A percentile compares a stretch with the other conserved stretches of the same genome.
phyloP scores from a whole-genome alignment of 352 stramenopile species.

The Pythium sukuiense region DNA sequence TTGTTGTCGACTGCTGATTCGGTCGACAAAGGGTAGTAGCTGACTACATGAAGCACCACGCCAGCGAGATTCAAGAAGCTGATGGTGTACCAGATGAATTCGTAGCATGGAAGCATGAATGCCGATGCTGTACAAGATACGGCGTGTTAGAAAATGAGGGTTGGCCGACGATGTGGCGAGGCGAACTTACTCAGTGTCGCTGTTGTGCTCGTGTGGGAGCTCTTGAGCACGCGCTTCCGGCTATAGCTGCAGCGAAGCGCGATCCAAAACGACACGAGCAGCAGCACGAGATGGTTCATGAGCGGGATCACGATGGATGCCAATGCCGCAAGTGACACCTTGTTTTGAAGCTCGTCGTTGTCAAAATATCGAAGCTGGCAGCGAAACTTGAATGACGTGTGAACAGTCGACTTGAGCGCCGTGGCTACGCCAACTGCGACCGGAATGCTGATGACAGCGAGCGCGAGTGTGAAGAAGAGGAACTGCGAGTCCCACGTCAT shows the following conservation, averaged over 20 bases:
- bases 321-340: conserved; percentile 38
- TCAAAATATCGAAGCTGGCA: conserved; percentile 39
- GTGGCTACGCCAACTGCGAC: conserved; percentile 42
- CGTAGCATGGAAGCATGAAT: conserved; percentile 89
- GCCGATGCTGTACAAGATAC: conserved; percentile 47
- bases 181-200: conserved; percentile 71
- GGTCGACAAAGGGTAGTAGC: conserved; percentile 40
- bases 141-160: not conserved
- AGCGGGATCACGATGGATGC: conserved; percentile 51
- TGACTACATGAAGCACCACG: conserved; percentile 52
- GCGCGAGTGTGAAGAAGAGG: conserved; percentile 50
- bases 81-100: conserved; percentile 85
- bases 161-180: not conserved
- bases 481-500: conserved; percentile 79
- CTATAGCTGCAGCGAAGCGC: conserved; percentile 77
- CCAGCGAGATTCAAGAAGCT: conserved; percentile 49
- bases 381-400: conserved; percentile 39
- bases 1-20: not conserved
- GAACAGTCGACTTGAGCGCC: conserved; percentile 31
- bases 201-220: conserved; percentile 55
- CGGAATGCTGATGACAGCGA: conserved; percentile 51
- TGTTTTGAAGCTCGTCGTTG: conserved; percentile 25
- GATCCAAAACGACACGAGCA: conserved; percentile 69
- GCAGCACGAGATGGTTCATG: conserved; percentile 70
- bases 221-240: conserved; percentile 66